Evolutionary conservation across 2,329 filamentous ascomycete species (phyloP).

Genomic region (Apiospora rasikravindrae): DNA sequence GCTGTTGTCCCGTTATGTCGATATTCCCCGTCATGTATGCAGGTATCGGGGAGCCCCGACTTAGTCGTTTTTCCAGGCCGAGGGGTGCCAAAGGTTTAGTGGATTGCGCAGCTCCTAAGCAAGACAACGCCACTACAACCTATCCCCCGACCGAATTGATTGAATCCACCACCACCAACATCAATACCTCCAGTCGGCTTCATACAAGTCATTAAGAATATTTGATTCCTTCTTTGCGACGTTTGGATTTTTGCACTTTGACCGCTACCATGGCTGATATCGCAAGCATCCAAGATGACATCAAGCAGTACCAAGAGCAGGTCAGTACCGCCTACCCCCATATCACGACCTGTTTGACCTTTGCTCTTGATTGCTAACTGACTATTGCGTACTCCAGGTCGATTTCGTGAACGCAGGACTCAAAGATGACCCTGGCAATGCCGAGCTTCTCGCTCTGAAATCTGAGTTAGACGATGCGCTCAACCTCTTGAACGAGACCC

Average conservation of each 20-base stretch:
- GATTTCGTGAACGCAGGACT: constrained; percentile 78
- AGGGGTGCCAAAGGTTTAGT: background rate
- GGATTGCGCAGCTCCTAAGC: background rate
- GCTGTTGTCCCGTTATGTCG: background rate
- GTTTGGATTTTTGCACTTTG: too few species aligned
- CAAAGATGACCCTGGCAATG: constrained; percentile 79
- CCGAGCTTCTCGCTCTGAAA: constrained; percentile 77
- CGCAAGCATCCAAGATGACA: constrained; percentile 56
- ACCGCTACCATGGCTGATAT: constrained; percentile 46
- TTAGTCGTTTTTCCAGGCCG: background rate
- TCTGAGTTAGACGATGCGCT: constrained; percentile 84
- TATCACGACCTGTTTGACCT: background rate
- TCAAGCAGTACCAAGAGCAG: constrained; percentile 62
- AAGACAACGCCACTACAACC: background rate
- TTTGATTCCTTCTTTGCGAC: background rate
- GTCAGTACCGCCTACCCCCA: constrained; percentile 40
- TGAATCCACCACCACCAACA: constrained; percentile 1
- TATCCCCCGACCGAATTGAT: background rate
- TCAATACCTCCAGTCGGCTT: background rate
- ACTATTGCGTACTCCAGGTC: constrained; percentile 56
- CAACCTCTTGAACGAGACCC: constrained; percentile 76
- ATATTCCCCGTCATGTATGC: background rate
- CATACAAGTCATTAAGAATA: background rate
- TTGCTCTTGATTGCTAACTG: constrained; percentile 17
- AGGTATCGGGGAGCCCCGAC: background rate